A percentile compares a stretch with the other conserved stretches of the same genome.
Evolutionary conservation across 768 basidiomycete genomes (phyloP).

Genomic region (Galerina marginata): DNA sequence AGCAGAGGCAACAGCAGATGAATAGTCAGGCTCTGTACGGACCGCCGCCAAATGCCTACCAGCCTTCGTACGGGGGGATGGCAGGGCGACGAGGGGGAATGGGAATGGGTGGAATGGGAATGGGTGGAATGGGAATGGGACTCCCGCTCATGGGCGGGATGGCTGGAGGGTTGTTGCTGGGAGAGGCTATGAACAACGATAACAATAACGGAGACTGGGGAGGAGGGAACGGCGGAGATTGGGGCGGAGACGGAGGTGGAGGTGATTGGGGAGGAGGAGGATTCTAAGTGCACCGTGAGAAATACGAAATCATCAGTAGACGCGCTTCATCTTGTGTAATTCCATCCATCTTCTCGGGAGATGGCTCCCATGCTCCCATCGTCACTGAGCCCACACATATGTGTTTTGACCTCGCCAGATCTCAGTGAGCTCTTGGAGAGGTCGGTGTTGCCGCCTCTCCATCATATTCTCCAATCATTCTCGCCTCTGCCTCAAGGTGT

Average conservation of each 20-base stretch:
- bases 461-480: slow-evolving; percentile 82
- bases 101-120: slow-evolving; percentile 18
- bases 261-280: no score
- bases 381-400: slow-evolving; percentile 84
- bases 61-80: not conserved
- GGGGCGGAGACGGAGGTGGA: no score
- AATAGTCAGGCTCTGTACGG: slow-evolving; percentile 2
- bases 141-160: slow-evolving; percentile 50
- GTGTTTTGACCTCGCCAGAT: slow-evolving; percentile 74
- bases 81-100: slow-evolving; percentile 33
- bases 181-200: slow-evolving; percentile 42
- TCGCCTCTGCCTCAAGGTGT: slow-evolving; percentile 83
- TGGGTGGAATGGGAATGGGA: slow-evolving; percentile 31
- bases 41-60: not conserved
- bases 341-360: not conserved
- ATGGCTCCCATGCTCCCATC: slow-evolving; percentile 65
- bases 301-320: slow-evolving; percentile 8
- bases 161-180: slow-evolving; percentile 56
- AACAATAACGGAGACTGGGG: no score
- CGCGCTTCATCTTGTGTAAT: not conserved
- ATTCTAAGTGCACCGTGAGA: no score
- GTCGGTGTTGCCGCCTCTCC: slow-evolving; percentile 69
- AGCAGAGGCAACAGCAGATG: slow-evolving; percentile 28
- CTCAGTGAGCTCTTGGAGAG: slow-evolving; percentile 62
- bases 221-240: no score